Evolutionary conservation across 176 grass and related monocot genomes (phyloP).

Genomic region (Triticum aestivum): DNA sequence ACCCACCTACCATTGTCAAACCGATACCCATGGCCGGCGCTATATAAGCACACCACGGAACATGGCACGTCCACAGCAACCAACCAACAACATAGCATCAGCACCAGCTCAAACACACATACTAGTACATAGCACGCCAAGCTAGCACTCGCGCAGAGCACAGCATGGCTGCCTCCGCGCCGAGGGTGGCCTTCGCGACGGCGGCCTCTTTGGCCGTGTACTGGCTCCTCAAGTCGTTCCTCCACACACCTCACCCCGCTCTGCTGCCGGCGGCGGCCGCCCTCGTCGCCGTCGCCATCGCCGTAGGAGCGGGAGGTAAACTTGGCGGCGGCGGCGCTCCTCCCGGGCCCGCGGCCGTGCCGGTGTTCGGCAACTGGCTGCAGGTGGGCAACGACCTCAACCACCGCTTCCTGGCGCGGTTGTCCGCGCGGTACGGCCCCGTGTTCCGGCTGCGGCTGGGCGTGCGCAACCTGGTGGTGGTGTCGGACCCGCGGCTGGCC

Average conservation of each 20-base stretch:
- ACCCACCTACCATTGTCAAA: neutral
- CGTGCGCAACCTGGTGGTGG: constrained; percentile 79
- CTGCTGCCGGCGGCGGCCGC: constrained; percentile 9
- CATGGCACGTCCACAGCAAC: neutral
- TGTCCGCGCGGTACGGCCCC: constrained; percentile 56
- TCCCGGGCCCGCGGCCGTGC: constrained; percentile 24
- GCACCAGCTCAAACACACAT: neutral
- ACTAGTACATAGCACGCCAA: neutral
- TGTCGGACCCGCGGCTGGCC: constrained; percentile 61
- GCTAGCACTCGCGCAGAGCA: neutral
- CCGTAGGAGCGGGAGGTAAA: neutral
- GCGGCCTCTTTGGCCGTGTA: constrained; percentile 12
- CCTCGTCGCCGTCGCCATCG: neutral
- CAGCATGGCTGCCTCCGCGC: constrained; percentile 7
- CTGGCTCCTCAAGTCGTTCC: constrained; percentile 11
- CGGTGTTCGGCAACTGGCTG: constrained; percentile 85
- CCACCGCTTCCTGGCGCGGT: constrained; percentile 61
- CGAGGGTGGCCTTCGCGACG: neutral
- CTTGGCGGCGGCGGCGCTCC: neutral
- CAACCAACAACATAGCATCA: neutral
- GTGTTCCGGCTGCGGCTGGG: constrained; percentile 80
- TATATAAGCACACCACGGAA: neutral
- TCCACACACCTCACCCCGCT: constrained; percentile 6
- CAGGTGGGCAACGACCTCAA: constrained; percentile 88
- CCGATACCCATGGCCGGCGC: neutral